Percentiles rank a stretch among this genome's conserved stretches.
These are phyloP conservation scores for Leccinum truebloodii DNA, from an alignment of 768 basidiomycete species.

Conservation along the genomic window DNA sequence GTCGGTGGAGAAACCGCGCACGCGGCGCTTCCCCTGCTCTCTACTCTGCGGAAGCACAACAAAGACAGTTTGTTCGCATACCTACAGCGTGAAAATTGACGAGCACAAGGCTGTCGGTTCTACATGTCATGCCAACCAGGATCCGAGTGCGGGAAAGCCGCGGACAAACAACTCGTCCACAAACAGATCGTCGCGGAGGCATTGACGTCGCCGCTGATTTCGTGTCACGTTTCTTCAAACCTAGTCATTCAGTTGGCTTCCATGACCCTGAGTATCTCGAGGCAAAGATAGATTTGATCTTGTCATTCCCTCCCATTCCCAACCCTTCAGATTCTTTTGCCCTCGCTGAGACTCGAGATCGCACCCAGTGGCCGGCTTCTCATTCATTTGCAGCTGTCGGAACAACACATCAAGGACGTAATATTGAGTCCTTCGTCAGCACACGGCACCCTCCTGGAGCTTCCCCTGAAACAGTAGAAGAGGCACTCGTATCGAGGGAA, in stretches of 20 bases:
- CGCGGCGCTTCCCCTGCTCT: conserved; percentile 65
- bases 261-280: background rate
- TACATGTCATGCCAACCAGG: background rate
- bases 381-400: background rate
- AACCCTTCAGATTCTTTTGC: background rate
- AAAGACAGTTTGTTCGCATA: conserved; percentile 76
- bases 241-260: background rate
- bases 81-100: conserved; percentile 80
- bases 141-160: background rate
- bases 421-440: background rate
- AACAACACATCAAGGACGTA: background rate
- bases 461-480: background rate
- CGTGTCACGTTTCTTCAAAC: conserved; percentile 27
- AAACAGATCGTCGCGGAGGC: conserved; percentile 70
- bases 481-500: background rate
- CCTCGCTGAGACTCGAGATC: background rate
- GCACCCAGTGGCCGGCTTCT: background rate
- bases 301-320: background rate
- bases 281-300: background rate
- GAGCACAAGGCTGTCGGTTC: conserved; percentile 48
- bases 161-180: conserved; percentile 40
- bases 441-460: background rate
- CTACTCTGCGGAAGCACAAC: conserved; percentile 59
- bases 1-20: conserved; percentile 85
- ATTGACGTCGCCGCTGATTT: conserved; percentile 82